Conservation (phyloP, 305 asterid genomes). For the Fraxinus angustifolia region DNA sequence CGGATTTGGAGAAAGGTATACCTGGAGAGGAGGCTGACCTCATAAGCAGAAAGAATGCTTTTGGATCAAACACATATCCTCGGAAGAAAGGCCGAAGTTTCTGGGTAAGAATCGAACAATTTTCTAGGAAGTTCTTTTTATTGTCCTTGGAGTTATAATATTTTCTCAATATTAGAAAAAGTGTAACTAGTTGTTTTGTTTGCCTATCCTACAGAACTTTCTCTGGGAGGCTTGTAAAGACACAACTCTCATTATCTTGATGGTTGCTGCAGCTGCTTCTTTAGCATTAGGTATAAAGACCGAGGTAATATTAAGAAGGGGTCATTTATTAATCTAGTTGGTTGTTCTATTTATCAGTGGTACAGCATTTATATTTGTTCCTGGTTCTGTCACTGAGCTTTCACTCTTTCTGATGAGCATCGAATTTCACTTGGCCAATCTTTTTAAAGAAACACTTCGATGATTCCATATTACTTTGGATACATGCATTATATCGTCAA, state of each 20-base stretch:
- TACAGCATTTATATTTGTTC: neutral
- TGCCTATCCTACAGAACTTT: conserved; percentile 49
- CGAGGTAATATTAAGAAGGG: conserved; percentile 58
- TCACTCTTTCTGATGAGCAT: neutral
- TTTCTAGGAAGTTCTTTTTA: conserved; percentile 1
- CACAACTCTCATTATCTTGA: conserved; percentile 84
- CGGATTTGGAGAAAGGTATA: conserved; percentile 65
- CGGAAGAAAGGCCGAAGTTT: conserved; percentile 87
- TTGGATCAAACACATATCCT: conserved; percentile 95
- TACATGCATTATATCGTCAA: neutral
- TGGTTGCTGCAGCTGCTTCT: conserved; percentile 99
- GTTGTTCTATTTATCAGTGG: neutral
- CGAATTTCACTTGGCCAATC: neutral
- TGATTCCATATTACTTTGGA: neutral
- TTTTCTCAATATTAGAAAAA: neutral
- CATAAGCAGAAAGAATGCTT: conserved; percentile 55
- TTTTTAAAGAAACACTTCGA: neutral
- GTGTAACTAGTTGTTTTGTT: conserved; percentile 10
- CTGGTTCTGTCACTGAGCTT: neutral
- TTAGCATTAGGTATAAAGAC: conserved; percentile 91
- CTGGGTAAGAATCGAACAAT: conserved; percentile 39
- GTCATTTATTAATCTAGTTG: neutral
- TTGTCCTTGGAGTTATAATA: neutral
- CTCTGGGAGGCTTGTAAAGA: conserved; percentile 94
- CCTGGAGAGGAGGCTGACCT: conserved; percentile 67